Conservation (phyloP, 495 filamentous ascomycete genomes). For the Umbilicaria muhlenbergii region DNA sequence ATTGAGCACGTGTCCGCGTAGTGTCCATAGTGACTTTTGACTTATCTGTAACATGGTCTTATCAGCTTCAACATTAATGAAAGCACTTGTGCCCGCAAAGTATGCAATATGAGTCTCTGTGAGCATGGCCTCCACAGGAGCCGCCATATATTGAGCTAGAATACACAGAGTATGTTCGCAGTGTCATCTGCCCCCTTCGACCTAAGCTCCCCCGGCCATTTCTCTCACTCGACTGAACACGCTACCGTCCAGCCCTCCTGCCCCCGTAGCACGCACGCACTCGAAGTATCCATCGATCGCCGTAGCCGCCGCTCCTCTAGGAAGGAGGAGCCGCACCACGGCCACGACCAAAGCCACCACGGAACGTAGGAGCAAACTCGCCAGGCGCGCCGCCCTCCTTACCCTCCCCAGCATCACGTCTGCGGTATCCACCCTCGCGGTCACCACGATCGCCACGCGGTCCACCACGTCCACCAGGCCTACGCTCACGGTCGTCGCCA, state of each 20-base stretch:
- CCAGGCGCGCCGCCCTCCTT: constrained; percentile 94
- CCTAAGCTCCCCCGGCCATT: constrained; percentile 28
- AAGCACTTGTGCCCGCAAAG: background rate
- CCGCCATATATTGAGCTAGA: background rate
- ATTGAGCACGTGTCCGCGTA: background rate
- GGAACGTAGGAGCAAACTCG: constrained; percentile 92
- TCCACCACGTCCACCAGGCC: constrained; percentile 47
- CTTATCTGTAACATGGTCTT: background rate
- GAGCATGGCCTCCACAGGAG: too few species aligned
- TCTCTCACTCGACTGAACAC: constrained; percentile 33
- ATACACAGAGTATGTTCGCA: constrained; percentile 11
- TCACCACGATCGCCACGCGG: constrained; percentile 41
- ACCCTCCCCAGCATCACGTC: constrained; percentile 72
- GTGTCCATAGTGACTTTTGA: background rate
- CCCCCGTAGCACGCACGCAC: background rate
- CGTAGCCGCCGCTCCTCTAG: constrained; percentile 21
- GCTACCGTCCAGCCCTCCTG: constrained; percentile 12
- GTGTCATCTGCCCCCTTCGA: constrained; percentile 28
- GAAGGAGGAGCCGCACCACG: constrained; percentile 61
- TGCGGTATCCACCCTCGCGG: constrained; percentile 84
- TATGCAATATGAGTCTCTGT: background rate
- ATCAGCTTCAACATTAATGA: background rate
- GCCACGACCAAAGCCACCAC: constrained; percentile 88
- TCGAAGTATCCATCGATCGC: background rate
- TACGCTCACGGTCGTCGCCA: constrained; percentile 73